Base-by-base conservation (phyloP, 345 rosid genomes). In the Eucalyptus sp. region DNA sequence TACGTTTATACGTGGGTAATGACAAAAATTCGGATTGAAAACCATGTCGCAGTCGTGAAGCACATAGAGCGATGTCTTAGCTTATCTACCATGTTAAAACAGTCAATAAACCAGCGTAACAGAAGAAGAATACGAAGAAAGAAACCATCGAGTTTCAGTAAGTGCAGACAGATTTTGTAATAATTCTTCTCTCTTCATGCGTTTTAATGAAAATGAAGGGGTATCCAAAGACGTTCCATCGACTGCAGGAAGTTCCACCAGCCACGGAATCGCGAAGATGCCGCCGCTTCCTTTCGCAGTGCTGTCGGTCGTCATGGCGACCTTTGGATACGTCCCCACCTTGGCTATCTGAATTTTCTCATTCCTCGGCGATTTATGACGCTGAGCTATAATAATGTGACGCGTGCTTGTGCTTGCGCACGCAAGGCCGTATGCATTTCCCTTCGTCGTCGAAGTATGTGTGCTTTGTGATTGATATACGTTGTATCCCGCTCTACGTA, bases 271-370 rank as follows among this genome's bases (percentile, higher is more conserved):
- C 8, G 56, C 89, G 43, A 64, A 51, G 60, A 31, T 29, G 52
- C 87, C 29, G n/a, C 79, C 90, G 6, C 68, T 87, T 84, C 92
- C 86, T 71, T 52, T 93, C 15, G 68, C 89, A 31, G 56, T 91
- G 56, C 86, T 68, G 86, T 89, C 88, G 24, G 60, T 89, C 87
- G 46, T 88, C 90, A 46, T 89, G 87, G 92, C 91, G 54, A 64
- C 91, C 41, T 71, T 17, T n/a, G 88, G 90, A 54, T 88, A 91
- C 10, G n/a, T 86, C 41, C 80, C 88, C 27, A 8, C 25, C 10
- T 71, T 87, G 87, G 89, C 76, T 88, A 56, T 79, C 91, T 91
- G 88, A 91, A 52, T 76, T 86, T 60, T 41, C 66, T 25, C 7
- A 37, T 16, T 11, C 20, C 12, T 52, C n/a, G 86, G 49, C 62